Base-by-base conservation (phyloP, 768 basidiomycete genomes). In the Melanogaster broomeanus region DNA sequence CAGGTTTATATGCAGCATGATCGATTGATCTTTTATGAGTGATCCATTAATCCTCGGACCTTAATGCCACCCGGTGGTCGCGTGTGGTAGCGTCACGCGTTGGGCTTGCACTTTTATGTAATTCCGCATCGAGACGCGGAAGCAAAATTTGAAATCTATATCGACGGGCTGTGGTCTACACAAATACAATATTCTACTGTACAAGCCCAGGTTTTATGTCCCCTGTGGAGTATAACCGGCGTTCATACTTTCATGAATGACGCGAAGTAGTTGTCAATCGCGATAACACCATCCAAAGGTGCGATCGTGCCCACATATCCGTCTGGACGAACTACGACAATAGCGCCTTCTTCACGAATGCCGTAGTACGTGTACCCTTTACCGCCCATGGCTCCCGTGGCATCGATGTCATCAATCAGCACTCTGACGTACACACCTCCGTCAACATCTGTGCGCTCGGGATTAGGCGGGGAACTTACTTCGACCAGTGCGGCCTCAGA, bases 271-370 rank as follows among this genome's bases (percentile, higher is more conserved):
- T 37, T 35, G 27, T 74, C 64, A 31, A 87, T 47, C 1, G 60
- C 60, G 12, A 67, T 60, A 21, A 60, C 45, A 9, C 73, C 56
- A 25, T 72, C 61, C 37, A 87, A 65, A 0, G 85, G 77, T 2
- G 74, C 74, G 28, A 88, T 70, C 57, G 72, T 73, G 3, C 81
- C 83, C 27, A 89, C 76, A 50, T 86, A 87, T 15, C 86, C 87
- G 27, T 68, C 68, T 9, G 66, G 67, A 22, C 68, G 66, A 28
- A 70, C 68, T 3, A 59, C 62, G 35, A 64, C 60, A 16, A 70
- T 46, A 6, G 56, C 64, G n/a, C 68, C 68, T 39, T 63, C 53
- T 8, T 61, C 48, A 1, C 49, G 48, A 9, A 73, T 60, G 0
- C 85, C 85, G 55, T 81, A 86, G 22, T 75, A 73, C 0, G 64